Evolutionary conservation across 306 rosid genomes (phyloP).

Genomic region (Cucurbita moschata): DNA sequence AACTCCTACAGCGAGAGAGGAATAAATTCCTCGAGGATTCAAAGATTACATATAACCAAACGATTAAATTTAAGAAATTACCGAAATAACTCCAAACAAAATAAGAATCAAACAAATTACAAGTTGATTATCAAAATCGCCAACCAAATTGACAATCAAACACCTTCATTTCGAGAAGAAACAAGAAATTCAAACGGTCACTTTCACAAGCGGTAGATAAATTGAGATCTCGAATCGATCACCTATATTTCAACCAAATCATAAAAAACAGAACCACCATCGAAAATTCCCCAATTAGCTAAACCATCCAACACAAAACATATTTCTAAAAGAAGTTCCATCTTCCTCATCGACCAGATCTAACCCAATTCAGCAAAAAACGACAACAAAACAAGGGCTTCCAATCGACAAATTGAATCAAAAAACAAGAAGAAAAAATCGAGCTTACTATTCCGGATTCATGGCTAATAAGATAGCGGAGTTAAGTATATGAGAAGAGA

Average conservation of each 20-base stretch:
- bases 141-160: background rate
- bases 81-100: background rate
- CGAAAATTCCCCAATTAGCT: background rate
- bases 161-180: background rate
- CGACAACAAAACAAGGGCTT: background rate
- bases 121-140: background rate
- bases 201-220: background rate
- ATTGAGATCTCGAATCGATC: constrained; percentile 1
- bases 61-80: background rate
- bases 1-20: background rate
- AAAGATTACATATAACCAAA: background rate
- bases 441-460: constrained; percentile 70
- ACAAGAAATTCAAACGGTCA: background rate
- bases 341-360: background rate
- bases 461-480: constrained; percentile 17
- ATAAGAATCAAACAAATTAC: background rate
- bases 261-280: background rate
- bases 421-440: background rate
- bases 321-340: background rate
- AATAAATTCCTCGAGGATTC: background rate
- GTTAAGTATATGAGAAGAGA: background rate
- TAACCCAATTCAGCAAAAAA: background rate
- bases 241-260: background rate
- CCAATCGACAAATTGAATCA: background rate
- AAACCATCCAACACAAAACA: background rate